Conservation (phyloP, 345 rosid genomes). For the Gossypium longicalyx region DNA sequence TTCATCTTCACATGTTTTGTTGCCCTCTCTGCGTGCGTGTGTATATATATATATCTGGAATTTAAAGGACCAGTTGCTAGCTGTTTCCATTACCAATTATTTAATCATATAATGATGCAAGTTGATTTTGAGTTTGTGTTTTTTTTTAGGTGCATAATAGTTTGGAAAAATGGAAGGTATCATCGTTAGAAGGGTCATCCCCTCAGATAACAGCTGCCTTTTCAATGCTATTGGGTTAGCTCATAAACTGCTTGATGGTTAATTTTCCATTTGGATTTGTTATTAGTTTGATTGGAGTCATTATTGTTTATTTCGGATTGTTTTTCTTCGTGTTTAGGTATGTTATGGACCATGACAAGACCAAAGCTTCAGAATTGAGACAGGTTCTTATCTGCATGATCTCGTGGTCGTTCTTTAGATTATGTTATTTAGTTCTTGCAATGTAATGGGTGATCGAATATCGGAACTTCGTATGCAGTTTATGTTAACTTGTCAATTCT, state of each 20-base stretch:
- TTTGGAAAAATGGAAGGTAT: constrained; percentile 54
- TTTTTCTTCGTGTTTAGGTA: constrained; percentile 43
- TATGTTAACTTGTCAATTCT: not conserved
- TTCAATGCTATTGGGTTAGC: constrained; percentile 87
- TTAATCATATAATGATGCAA: not conserved
- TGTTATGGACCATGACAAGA: constrained; percentile 80
- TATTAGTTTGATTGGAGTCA: not conserved
- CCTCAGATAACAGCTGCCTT: constrained; percentile 95
- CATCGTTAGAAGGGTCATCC: constrained; percentile 79
- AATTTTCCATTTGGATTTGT: not conserved
- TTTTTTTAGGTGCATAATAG: constrained; percentile 20
- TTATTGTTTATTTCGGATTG: not conserved
- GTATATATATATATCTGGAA: not conserved
- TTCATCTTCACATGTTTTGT: not conserved
- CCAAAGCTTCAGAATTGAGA: constrained; percentile 54
- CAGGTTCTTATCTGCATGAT: constrained; percentile 35
- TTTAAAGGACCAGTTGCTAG: not conserved
- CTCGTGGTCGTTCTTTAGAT: not conserved
- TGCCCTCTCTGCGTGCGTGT: not conserved
- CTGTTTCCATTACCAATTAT: not conserved
- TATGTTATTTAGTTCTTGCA: not conserved
- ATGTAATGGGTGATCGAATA: not conserved
- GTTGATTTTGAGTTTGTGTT: not conserved
- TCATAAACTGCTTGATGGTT: not conserved
- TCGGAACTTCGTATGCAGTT: not conserved